Percentiles rank a stretch among this genome's conserved stretches.
Evolutionary conservation across 2,329 filamentous ascomycete species (phyloP).

Genomic region (Botrytis fragariae): DNA sequence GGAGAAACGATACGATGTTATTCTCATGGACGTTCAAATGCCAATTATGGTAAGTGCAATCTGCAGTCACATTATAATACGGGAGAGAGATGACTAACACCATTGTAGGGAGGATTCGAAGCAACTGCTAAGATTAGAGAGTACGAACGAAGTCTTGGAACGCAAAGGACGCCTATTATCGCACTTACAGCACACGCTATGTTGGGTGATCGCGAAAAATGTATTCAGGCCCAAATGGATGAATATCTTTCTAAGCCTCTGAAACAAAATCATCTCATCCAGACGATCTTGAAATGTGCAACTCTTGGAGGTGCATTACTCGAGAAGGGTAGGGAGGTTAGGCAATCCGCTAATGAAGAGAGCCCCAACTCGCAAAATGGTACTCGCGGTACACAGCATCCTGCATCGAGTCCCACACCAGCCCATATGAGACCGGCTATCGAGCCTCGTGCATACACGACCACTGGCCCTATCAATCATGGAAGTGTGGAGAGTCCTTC

Average conservation of each 20-base stretch:
- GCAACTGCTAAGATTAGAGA: slow-evolving; percentile 95
- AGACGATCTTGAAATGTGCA: slow-evolving; percentile 95
- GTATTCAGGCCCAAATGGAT: slow-evolving; percentile 98
- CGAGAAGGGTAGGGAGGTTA: slow-evolving; percentile 67
- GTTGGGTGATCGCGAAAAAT: slow-evolving; percentile 97
- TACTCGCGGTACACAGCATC: slow-evolving; percentile 17
- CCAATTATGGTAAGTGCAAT: slow-evolving; percentile 80
- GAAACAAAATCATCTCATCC: slow-evolving; percentile 95
- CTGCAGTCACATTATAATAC: background rate
- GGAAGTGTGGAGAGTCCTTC: slow-evolving; percentile 62
- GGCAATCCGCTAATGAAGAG: slow-evolving; percentile 39
- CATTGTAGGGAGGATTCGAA: slow-evolving; percentile 82
- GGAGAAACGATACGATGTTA: slow-evolving; percentile 89
- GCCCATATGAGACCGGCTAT: slow-evolving; percentile 48
- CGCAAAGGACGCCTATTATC: slow-evolving; percentile 89
- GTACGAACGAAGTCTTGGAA: slow-evolving; percentile 79
- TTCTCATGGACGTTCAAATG: slow-evolving; percentile 99
- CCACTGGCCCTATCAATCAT: slow-evolving; percentile 56
- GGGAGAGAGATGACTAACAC: slow-evolving; percentile 39
- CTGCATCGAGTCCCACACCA: slow-evolving; percentile 25
- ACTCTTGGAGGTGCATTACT: slow-evolving; percentile 82
- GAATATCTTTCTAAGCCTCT: slow-evolving; percentile 96
- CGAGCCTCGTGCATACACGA: slow-evolving; percentile 67
- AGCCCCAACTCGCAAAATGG: slow-evolving; percentile 29
- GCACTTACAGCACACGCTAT: slow-evolving; percentile 97